Evolutionary conservation across 2,329 filamentous ascomycete species (phyloP).

Genomic region (Diplodia seriata): DNA sequence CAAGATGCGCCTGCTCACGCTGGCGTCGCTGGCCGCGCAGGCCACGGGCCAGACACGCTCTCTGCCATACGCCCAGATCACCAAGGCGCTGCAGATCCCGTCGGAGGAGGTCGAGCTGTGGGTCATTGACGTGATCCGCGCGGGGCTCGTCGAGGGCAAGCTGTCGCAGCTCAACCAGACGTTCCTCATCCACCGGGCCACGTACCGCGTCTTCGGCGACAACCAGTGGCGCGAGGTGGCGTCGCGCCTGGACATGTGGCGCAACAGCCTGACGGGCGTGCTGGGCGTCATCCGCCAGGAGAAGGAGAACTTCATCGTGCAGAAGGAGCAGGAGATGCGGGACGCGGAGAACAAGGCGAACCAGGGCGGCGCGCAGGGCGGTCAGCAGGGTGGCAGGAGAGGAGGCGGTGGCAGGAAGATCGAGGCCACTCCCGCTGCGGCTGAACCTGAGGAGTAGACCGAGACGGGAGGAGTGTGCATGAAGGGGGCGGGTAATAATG

Average conservation of each 20-base stretch:
- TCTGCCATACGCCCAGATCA: constrained; percentile 85
- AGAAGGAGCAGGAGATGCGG: constrained; percentile 78
- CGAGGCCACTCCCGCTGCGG: neutral
- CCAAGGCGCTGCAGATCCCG: constrained; percentile 83
- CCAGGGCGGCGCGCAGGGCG: constrained; percentile 1
- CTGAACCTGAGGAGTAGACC: neutral
- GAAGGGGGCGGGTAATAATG: neutral
- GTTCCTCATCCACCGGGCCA: constrained; percentile 94
- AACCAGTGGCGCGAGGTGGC: constrained; percentile 98
- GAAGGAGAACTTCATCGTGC: constrained; percentile 77
- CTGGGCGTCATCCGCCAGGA: constrained; percentile 79
- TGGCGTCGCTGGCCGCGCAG: constrained; percentile 81
- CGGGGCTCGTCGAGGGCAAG: constrained; percentile 94
- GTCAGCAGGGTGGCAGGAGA: constrained; percentile 13
- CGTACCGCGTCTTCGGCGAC: constrained; percentile 95
- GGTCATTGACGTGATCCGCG: constrained; percentile 98
- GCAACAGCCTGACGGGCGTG: constrained; percentile 79
- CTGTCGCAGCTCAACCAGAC: constrained; percentile 90
- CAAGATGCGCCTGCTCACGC: constrained; percentile 95
- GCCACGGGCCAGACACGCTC: constrained; percentile 78
- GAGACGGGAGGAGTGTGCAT: neutral
- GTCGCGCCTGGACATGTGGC: constrained; percentile 89
- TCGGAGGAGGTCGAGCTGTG: constrained; percentile 91
- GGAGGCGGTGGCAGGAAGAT: constrained; percentile 7
- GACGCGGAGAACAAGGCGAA: constrained; percentile 71